Percentiles rank a stretch among this genome's conserved stretches.
Evolutionary conservation across 108 stramenopile genomes (phyloP).

Genomic region (Parmales sp.): DNA sequence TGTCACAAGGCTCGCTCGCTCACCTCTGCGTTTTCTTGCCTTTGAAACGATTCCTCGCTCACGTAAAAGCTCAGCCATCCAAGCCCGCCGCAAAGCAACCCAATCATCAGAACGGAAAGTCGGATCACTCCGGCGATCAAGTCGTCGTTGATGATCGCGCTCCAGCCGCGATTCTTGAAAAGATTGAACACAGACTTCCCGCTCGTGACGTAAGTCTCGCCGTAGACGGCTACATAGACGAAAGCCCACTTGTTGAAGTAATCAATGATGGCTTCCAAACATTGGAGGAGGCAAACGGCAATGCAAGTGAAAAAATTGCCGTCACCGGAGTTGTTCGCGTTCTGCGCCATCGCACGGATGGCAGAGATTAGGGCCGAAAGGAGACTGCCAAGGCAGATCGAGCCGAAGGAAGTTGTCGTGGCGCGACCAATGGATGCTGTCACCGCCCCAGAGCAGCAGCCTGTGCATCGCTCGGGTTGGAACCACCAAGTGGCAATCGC

Average conservation of each 20-base stretch:
- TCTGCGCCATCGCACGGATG: constrained; percentile 37
- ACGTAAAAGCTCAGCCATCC: constrained; percentile 10
- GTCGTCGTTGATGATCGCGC: constrained; percentile 81
- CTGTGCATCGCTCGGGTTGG: constrained; percentile 40
- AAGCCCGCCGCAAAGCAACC: constrained; percentile 6
- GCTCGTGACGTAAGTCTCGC: constrained; percentile 62
- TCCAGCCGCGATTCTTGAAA: constrained; percentile 80
- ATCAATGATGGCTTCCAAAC: constrained; percentile 41
- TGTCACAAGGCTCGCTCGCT: background rate
- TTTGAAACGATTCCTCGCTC: background rate
- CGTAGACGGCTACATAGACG: constrained; percentile 75
- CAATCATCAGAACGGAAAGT: constrained; percentile 31
- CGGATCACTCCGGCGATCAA: constrained; percentile 54
- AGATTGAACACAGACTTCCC: constrained; percentile 56
- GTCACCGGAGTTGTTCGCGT: constrained; percentile 40
- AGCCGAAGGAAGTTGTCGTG: constrained; percentile 67
- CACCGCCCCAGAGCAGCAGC: constrained; percentile 52
- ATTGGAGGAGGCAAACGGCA: constrained; percentile 56
- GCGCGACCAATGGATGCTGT: constrained; percentile 38
- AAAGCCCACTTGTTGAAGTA: constrained; percentile 77
- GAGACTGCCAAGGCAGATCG: constrained; percentile 62
- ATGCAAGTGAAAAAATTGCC: constrained; percentile 42
- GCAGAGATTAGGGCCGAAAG: constrained; percentile 68
- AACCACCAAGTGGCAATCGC: constrained; percentile 84
- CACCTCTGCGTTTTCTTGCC: background rate